These are phyloP conservation scores for Oryza nivara DNA, from an alignment of 176 grass and related monocot species.

Conservation along the genomic window DNA sequence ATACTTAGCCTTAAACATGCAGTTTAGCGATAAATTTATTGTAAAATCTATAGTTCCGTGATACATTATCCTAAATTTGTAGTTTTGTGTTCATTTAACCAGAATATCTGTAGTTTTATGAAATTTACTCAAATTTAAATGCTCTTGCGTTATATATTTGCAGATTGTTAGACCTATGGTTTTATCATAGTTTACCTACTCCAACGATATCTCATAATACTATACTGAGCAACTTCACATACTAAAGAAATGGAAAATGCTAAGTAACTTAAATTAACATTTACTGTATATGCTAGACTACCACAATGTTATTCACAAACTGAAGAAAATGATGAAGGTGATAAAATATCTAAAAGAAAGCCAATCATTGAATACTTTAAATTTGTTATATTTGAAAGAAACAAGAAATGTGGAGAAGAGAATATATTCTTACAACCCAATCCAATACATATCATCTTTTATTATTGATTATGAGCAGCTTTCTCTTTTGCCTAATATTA, in stretches of 20 bases:
- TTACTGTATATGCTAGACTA: background rate
- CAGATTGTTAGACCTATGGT: too few species aligned
- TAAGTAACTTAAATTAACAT: background rate
- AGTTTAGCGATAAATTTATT: too few species aligned
- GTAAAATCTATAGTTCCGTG: too few species aligned
- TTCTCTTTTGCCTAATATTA: background rate
- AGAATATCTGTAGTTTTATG: too few species aligned
- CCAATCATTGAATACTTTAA: constrained; percentile 1
- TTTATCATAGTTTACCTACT: too few species aligned
- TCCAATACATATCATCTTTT: constrained; percentile 22
- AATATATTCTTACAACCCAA: constrained; percentile 34
- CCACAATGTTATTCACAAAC: background rate
- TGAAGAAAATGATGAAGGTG: background rate
- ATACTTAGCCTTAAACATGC: too few species aligned
- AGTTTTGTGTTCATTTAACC: too few species aligned
- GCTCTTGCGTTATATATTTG: too few species aligned
- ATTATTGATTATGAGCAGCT: background rate
- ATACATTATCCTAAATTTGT: too few species aligned
- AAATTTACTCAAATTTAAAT: too few species aligned
- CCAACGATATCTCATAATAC: too few species aligned
- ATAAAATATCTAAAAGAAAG: constrained; percentile 21
- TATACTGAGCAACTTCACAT: background rate
- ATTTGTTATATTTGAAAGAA: background rate
- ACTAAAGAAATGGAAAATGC: background rate
- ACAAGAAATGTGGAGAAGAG: background rate